Evolutionary conservation across 2,329 filamentous ascomycete species (phyloP).

Genomic region (Ophiostoma sp.): DNA sequence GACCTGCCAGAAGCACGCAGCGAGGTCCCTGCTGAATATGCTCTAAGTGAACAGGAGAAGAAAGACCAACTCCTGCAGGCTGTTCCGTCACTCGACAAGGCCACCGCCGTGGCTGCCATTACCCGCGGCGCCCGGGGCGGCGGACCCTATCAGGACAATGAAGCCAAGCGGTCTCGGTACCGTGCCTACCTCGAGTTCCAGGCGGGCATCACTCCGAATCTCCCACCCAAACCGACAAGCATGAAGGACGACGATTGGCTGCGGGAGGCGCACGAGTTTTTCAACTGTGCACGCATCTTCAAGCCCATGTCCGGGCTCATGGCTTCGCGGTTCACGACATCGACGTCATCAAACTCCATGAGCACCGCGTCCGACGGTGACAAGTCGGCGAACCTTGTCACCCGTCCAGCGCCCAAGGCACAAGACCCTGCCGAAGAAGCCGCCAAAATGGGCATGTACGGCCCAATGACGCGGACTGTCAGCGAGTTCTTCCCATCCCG

Average conservation of each 20-base stretch:
- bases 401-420: conserved; percentile 54
- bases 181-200: conserved; percentile 76
- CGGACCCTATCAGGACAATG: conserved; percentile 80
- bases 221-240: conserved; percentile 51
- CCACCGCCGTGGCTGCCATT: conserved; percentile 68
- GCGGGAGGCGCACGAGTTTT: conserved; percentile 76
- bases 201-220: conserved; percentile 59
- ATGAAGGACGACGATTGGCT: conserved; percentile 71
- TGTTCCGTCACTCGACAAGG: conserved; percentile 65
- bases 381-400: conserved; percentile 41
- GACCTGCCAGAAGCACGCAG: conserved; percentile 77
- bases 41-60: conserved; percentile 63
- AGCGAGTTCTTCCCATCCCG: conserved; percentile 76
- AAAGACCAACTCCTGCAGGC: conserved; percentile 58
- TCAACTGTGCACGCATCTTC: conserved; percentile 68
- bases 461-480: conserved; percentile 74
- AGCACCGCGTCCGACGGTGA: conserved; percentile 7
- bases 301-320: conserved; percentile 89
- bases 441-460: conserved; percentile 89
- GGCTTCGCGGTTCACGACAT: conserved; percentile 87
- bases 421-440: conserved; percentile 82
- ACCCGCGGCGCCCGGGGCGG: conserved; percentile 65
- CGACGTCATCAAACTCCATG: conserved; percentile 46
- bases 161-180: conserved; percentile 77
- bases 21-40: conserved; percentile 68